These are phyloP conservation scores for Chrysoporthe puriensis DNA, from an alignment of 2,329 filamentous ascomycete genomes.

Conservation along the genomic window DNA sequence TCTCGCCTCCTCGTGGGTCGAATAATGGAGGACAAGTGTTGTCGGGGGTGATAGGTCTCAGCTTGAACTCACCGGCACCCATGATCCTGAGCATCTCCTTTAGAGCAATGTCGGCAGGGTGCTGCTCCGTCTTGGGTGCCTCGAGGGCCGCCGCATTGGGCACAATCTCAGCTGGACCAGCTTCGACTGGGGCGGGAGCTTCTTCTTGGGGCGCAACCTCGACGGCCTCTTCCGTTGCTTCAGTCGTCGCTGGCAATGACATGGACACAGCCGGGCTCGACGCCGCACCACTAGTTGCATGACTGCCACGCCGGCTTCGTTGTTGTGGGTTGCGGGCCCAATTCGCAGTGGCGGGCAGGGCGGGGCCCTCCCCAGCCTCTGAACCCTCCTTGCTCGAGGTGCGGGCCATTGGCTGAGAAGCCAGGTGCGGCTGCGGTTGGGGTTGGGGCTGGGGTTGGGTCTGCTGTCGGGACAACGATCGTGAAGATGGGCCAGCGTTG, in stretches of 20 bases:
- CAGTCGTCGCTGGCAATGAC: constrained; percentile 57
- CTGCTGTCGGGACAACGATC: constrained; percentile 58
- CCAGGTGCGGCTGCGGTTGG: constrained; percentile 39
- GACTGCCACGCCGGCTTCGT: constrained; percentile 72
- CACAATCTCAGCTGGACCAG: constrained; percentile 2
- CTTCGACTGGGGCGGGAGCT: constrained; percentile 38
- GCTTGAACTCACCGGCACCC: constrained; percentile 27
- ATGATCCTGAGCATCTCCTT: constrained; percentile 28
- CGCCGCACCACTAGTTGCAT: constrained; percentile 78
- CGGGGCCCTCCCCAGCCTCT: constrained; percentile 78
- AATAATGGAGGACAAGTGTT: constrained; percentile 69
- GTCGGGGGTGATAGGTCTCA: constrained; percentile 22
- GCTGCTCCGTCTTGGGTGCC: constrained; percentile 12
- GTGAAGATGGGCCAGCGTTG: constrained; percentile 55
- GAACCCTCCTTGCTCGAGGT: constrained; percentile 79
- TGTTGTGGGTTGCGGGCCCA: constrained; percentile 79
- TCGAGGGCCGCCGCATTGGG: not conserved
- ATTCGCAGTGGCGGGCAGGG: constrained; percentile 89
- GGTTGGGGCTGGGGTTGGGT: constrained; percentile 38
- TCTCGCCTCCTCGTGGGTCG: constrained; percentile 79
- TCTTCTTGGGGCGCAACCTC: constrained; percentile 40
- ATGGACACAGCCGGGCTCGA: constrained; percentile 79
- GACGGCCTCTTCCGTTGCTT: constrained; percentile 50
- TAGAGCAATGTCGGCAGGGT: constrained; percentile 23
- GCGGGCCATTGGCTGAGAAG: constrained; percentile 69